These are phyloP conservation scores for Pleurotus pulmonarius DNA, from an alignment of 768 basidiomycete species.

Conservation along the genomic window DNA sequence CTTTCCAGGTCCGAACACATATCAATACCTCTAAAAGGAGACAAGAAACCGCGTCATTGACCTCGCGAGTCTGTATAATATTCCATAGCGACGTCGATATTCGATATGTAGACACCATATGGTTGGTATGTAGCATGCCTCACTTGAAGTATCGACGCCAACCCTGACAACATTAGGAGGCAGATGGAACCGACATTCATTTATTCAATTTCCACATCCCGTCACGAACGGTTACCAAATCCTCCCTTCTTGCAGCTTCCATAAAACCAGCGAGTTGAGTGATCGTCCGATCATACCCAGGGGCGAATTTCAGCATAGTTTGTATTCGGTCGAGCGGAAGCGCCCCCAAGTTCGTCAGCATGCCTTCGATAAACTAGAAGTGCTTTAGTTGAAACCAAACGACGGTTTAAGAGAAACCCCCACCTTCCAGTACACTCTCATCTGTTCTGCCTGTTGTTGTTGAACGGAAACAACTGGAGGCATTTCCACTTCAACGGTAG, in stretches of 20 bases:
- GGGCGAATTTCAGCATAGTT: constrained; percentile 80
- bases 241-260: constrained; percentile 78
- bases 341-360: constrained; percentile 83
- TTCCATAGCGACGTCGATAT: too few species aligned
- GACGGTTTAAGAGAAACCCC: constrained; percentile 11
- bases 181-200: constrained; percentile 15
- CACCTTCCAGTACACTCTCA: constrained; percentile 88
- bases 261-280: constrained; percentile 80
- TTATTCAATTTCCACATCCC: constrained; percentile 61
- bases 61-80: too few species aligned
- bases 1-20: constrained; percentile 2
- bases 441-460: constrained; percentile 80
- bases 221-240: constrained; percentile 64
- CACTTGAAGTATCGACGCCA: too few species aligned
- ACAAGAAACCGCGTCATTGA: too few species aligned
- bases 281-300: constrained; percentile 73
- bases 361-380: constrained; percentile 79
- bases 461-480: constrained; percentile 53
- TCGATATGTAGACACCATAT: too few species aligned
- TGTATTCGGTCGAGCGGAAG: constrained; percentile 84
- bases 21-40: too few species aligned
- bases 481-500: constrained; percentile 33
- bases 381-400: background rate
- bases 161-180: background rate
- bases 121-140: too few species aligned